Base-by-base conservation (phyloP, 345 rosid genomes). In the Corymbia maculata region DNA sequence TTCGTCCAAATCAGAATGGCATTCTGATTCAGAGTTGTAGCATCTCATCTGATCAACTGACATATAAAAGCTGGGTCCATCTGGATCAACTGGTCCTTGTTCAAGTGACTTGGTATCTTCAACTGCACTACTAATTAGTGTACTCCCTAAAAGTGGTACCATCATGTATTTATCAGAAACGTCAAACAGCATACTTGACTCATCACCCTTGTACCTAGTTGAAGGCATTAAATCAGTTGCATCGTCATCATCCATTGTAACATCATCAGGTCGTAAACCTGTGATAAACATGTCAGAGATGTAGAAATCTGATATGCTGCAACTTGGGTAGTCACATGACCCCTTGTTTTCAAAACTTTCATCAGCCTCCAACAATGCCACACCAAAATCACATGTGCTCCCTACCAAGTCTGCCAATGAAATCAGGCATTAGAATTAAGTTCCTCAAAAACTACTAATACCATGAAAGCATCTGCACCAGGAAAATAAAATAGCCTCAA, bases 111-210 rank as follows among this genome's bases (percentile, higher is more conserved):
- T 92, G 87, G 90, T 85, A 88, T 90, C 94, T 92, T 90, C 89
- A 61, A 91, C 88, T 75, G 90, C 86, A 89, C 91, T 92, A 79
- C 91, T 44, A 92, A 94, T 95, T 86, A 90, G 91, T 89, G 94
- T 92, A 85, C 95, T 96, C 92, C 95, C 95, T 4, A 97, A 92
- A 90, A 92, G 94, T 90, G 99, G 99, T 61, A 96, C 93, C 86
- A 95, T 85, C 95, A 96, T 93, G 92, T 92, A 97, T 89, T 93
- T 94, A 89, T 97, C 98, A 86, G 94, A 94, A 89, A 91, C 90
- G 88, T 95, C 95, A 68, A 92, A 92, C 52, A 93, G 87, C 92
- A 92, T 87, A 91, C 89, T 94, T 87, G 97, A 90, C 90, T 95
- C 96, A 79, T 94, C 90, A 87, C 90, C 94, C 75, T 90, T 92